phyloP scores from a whole-genome alignment of 306 rosid genomes.

The Cicer bijugum region DNA sequence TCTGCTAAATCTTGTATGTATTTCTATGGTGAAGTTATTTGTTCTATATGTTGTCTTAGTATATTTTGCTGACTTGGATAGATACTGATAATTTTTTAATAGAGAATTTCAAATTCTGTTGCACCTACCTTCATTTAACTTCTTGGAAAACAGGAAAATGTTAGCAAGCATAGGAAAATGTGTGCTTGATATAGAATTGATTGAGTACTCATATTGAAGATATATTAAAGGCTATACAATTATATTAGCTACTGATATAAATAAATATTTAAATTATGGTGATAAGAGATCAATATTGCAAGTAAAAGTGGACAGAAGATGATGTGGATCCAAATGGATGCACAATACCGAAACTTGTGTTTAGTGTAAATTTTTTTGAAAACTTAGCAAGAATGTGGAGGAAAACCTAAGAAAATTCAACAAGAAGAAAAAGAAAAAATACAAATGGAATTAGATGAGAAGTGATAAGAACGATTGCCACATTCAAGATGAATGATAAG shows the following conservation, averaged over 20 bases:
- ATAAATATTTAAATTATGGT: slow-evolving; percentile 20
- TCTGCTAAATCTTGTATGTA: not conserved
- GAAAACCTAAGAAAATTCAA: too few relatives aligned
- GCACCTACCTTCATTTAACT: slow-evolving; percentile 17
- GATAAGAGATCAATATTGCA: slow-evolving; percentile 5
- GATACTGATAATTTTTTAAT: not conserved
- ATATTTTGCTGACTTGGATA: slow-evolving; percentile 13
- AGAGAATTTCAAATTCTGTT: slow-evolving; percentile 4
- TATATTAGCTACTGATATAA: slow-evolving; percentile 18
- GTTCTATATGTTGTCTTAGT: not conserved
- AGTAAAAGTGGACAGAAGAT: slow-evolving; percentile 2
- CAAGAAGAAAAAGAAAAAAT: too few relatives aligned
- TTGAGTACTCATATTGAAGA: slow-evolving; percentile 15
- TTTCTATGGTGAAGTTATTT: not conserved
- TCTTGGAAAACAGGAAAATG: slow-evolving; percentile 15
- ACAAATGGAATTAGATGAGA: too few relatives aligned
- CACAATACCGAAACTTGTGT: too few relatives aligned
- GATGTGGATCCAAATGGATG: too few relatives aligned
- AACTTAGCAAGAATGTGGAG: too few relatives aligned
- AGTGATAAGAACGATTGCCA: too few relatives aligned
- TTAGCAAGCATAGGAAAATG: slow-evolving; percentile 33
- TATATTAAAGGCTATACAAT: not conserved
- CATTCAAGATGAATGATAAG: too few relatives aligned
- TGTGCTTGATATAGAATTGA: slow-evolving; percentile 27
- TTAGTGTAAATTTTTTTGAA: too few relatives aligned